A percentile compares a stretch with the other conserved stretches of the same genome.
Evolutionary conservation across 257 asterid species (phyloP).

Genomic region (Nicotiana otophora): DNA sequence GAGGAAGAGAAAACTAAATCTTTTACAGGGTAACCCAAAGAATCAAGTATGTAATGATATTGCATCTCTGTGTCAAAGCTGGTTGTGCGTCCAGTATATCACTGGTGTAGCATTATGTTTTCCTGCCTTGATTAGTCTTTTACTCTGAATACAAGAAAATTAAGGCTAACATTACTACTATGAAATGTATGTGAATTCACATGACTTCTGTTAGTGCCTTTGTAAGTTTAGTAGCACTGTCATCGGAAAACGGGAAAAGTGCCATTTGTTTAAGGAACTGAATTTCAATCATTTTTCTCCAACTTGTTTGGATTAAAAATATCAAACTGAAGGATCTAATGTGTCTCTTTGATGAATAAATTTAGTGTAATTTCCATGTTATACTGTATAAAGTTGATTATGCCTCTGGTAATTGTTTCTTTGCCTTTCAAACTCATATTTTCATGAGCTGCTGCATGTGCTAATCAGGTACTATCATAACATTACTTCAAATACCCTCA

Average conservation of each 20-base stretch:
- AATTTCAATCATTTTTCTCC: background rate
- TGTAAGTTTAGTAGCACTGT: background rate
- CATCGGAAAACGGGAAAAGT: background rate
- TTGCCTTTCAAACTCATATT: background rate
- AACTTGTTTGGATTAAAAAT: background rate
- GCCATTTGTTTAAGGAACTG: background rate
- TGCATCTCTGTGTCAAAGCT: background rate
- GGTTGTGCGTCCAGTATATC: background rate
- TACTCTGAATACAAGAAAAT: background rate
- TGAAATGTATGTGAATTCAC: background rate
- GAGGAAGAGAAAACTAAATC: background rate
- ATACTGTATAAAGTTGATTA: background rate
- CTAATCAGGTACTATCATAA: constrained; percentile 85
- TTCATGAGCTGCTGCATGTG: constrained; percentile 14
- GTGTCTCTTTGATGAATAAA: background rate
- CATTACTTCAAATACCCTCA: constrained; percentile 85
- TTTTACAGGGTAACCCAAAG: background rate
- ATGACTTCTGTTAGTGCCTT: background rate
- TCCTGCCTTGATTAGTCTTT: background rate
- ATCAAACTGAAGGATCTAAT: background rate
- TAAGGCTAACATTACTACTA: background rate
- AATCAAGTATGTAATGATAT: background rate
- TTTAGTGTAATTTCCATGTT: background rate
- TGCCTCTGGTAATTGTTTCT: background rate
- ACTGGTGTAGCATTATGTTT: background rate